Evolutionary conservation across 2,329 filamentous ascomycete genomes (phyloP).

Genomic region (Didymella pomorum): DNA sequence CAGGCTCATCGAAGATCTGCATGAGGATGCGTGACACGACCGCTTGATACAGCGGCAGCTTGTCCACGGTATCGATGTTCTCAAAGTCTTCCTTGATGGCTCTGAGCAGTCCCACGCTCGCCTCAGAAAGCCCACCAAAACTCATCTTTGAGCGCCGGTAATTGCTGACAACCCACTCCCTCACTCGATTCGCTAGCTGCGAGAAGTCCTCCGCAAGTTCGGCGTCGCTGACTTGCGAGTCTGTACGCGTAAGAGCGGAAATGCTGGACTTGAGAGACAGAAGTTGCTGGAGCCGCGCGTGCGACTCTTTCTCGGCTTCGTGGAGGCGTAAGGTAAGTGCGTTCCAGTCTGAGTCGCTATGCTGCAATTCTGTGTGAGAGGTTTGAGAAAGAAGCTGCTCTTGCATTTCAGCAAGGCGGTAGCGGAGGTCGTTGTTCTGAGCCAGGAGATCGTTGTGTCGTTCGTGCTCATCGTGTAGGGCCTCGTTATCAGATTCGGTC

Average conservation of each 20-base stretch:
- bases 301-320: slow-evolving; percentile 64
- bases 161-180: slow-evolving; percentile 77
- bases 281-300: slow-evolving; percentile 66
- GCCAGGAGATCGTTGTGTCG: slow-evolving; percentile 26
- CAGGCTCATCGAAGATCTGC: slow-evolving; percentile 38
- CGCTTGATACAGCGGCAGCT: slow-evolving; percentile 46
- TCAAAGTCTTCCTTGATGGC: slow-evolving; percentile 29
- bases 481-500: neutral
- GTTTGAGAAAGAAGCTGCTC: slow-evolving; percentile 32
- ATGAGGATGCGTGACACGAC: slow-evolving; percentile 38
- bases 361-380: neutral
- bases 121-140: slow-evolving; percentile 27
- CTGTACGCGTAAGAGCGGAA: slow-evolving; percentile 69
- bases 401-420: slow-evolving; percentile 36
- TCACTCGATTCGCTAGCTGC: slow-evolving; percentile 70
- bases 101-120: slow-evolving; percentile 28
- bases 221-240: slow-evolving; percentile 70
- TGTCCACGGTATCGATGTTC: slow-evolving; percentile 28
- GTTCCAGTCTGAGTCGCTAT: slow-evolving; percentile 36
- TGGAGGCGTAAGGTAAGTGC: slow-evolving; percentile 42
- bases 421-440: slow-evolving; percentile 37
- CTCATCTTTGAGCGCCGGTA: slow-evolving; percentile 68
- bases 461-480: neutral
- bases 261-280: slow-evolving; percentile 75
- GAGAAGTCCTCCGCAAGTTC: slow-evolving; percentile 69